Percentiles rank a stretch among this genome's conserved stretches.
phyloP scores from a whole-genome alignment of 768 basidiomycete species.

The Auriscalpium orientale region DNA sequence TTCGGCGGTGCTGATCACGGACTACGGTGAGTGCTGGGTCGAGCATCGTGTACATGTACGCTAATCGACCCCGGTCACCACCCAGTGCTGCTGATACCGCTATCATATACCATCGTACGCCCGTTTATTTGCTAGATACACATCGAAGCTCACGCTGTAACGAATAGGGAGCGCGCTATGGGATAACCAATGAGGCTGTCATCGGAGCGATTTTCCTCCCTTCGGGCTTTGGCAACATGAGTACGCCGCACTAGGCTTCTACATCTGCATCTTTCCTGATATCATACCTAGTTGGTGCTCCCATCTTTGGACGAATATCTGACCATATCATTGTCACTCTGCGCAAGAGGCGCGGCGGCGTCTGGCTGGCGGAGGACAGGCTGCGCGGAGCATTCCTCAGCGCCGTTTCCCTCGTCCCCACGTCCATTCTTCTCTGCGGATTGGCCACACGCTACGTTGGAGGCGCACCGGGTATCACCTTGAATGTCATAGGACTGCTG shows the following conservation, averaged over 20 bases:
- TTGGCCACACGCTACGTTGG: constrained; percentile 43
- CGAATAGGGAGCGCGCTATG: constrained; percentile 46
- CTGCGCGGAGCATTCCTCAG: constrained; percentile 45
- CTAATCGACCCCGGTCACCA: too few species aligned
- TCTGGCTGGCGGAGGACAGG: constrained; percentile 65
- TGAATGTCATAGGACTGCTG: constrained; percentile 51
- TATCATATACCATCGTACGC: constrained; percentile 60
- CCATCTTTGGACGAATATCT: constrained; percentile 49
- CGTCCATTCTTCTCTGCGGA: constrained; percentile 43
- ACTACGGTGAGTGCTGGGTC: constrained; percentile 26
- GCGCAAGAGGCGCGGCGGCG: constrained; percentile 41
- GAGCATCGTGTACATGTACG: too few species aligned
- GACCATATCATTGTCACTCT: constrained; percentile 46
- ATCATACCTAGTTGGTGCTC: constrained; percentile 43
- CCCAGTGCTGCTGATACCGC: constrained; percentile 43
- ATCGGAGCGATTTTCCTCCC: constrained; percentile 57
- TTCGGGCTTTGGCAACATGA: constrained; percentile 47
- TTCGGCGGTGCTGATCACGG: constrained; percentile 20
- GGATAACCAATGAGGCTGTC: constrained; percentile 46
- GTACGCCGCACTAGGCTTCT: constrained; percentile 27
- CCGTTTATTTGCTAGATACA: too few species aligned
- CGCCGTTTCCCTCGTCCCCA: constrained; percentile 40
- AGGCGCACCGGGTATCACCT: constrained; percentile 39
- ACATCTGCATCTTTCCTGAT: neutral
- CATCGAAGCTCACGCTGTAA: neutral